A percentile compares a stretch with the other conserved stretches of the same genome.
Evolutionary conservation across 2,329 filamentous ascomycete genomes (phyloP).

Genomic region (Tolypocladium ophioglossoides): DNA sequence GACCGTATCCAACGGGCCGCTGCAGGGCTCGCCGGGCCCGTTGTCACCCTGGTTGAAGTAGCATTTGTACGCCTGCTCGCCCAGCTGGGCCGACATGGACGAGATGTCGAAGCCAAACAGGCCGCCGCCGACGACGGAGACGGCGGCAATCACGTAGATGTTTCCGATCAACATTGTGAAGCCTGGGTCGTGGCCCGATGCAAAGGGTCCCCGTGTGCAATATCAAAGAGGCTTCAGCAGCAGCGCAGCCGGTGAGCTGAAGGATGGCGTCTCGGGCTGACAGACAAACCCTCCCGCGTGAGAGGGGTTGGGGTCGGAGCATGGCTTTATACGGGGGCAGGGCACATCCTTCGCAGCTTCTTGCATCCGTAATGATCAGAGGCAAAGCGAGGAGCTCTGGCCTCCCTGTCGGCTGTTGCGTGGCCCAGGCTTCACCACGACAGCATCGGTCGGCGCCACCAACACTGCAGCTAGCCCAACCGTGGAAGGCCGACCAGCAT

Average conservation of each 20-base stretch:
- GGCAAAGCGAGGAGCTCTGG: neutral
- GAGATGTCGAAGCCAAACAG: conserved; percentile 47
- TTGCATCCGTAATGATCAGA: neutral
- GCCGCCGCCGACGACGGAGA: conserved; percentile 27
- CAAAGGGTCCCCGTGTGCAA: neutral
- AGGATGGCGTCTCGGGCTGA: neutral
- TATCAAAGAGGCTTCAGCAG: neutral
- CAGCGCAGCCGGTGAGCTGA: neutral
- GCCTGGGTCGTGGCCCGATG: neutral
- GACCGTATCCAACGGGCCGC: conserved; percentile 26
- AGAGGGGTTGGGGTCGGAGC: neutral
- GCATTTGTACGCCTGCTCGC: conserved; percentile 24
- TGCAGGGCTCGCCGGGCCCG: conserved; percentile 19
- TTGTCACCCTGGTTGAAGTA: conserved; percentile 26
- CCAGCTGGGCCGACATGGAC: conserved; percentile 38
- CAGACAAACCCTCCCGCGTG: neutral
- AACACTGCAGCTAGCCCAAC: neutral
- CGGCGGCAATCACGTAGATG: conserved; percentile 23
- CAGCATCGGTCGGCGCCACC: neutral
- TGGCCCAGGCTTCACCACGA: neutral
- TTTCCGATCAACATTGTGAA: conserved; percentile 20
- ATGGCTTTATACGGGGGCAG: neutral
- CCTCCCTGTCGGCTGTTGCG: neutral
- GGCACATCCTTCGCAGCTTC: neutral
- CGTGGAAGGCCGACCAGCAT: neutral